Evolutionary conservation across 2,329 filamentous ascomycete species (phyloP).

Genomic region (Xylariaceae sp.): DNA sequence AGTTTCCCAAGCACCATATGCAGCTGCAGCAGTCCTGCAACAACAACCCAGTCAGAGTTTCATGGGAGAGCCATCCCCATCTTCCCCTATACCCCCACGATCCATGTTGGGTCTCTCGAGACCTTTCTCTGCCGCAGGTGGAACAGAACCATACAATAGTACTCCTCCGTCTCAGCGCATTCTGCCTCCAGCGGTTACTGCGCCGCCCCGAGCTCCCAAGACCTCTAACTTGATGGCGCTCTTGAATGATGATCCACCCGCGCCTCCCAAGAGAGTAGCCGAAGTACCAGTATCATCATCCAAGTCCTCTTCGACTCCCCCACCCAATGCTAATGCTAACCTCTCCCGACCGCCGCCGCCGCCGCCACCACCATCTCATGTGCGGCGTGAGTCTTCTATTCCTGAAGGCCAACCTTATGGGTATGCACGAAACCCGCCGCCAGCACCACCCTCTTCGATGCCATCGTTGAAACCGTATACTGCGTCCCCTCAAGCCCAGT

Average conservation of each 20-base stretch:
- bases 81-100: slow-evolving; percentile 36
- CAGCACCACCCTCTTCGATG: slow-evolving; percentile 41
- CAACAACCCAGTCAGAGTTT: slow-evolving; percentile 39
- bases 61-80: slow-evolving; percentile 38
- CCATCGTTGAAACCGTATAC: slow-evolving; percentile 51
- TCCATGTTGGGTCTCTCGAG: slow-evolving; percentile 31
- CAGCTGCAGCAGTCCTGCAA: slow-evolving; percentile 32
- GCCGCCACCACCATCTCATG: slow-evolving; percentile 38
- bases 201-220: slow-evolving; percentile 44
- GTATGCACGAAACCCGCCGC: slow-evolving; percentile 40
- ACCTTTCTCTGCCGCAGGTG: slow-evolving; percentile 29
- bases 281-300: slow-evolving; percentile 41
- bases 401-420: slow-evolving; percentile 41
- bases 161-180: slow-evolving; percentile 35
- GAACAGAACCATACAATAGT: slow-evolving; percentile 30
- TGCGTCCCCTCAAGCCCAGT: slow-evolving; percentile 47
- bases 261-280: slow-evolving; percentile 44
- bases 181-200: slow-evolving; percentile 37
- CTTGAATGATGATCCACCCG: slow-evolving; percentile 55
- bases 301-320: slow-evolving; percentile 47
- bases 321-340: slow-evolving; percentile 36
- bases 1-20: slow-evolving; percentile 33
- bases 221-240: slow-evolving; percentile 59
- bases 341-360: slow-evolving; percentile 40
- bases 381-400: slow-evolving; percentile 42